These are phyloP conservation scores for Tylopilus sp. DNA, from an alignment of 768 basidiomycete genomes.

Conservation along the genomic window DNA sequence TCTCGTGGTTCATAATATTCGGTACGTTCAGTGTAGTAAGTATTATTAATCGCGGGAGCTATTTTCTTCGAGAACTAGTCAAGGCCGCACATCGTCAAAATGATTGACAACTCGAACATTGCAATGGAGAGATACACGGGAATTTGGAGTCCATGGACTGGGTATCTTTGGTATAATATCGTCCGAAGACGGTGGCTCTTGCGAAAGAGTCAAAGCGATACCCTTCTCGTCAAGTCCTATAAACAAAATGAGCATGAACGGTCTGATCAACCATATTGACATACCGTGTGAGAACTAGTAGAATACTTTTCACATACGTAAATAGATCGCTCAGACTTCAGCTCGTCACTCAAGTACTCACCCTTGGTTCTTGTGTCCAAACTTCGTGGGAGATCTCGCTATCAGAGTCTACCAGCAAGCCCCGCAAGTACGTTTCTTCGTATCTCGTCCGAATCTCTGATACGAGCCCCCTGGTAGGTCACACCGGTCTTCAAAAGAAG, in stretches of 20 bases:
- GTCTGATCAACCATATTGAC: neutral
- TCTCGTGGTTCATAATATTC: too few species aligned
- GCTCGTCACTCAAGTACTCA: constrained; percentile 11
- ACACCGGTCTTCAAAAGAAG: neutral
- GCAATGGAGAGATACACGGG: neutral
- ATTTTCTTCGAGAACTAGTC: too few species aligned
- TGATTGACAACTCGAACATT: neutral
- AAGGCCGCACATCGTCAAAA: too few species aligned
- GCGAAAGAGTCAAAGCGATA: constrained; percentile 11
- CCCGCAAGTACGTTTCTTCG: constrained; percentile 1
- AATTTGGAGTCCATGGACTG: neutral
- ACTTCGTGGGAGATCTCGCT: neutral
- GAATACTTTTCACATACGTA: constrained; percentile 5
- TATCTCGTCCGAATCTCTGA: constrained; percentile 12
- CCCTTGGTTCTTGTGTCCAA: constrained; percentile 21
- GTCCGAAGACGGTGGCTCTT: neutral
- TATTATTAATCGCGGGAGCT: too few species aligned
- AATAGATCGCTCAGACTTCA: neutral
- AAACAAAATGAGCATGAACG: neutral
- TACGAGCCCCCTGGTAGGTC: constrained; percentile 8
- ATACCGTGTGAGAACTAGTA: constrained; percentile 12
- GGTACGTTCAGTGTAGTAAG: too few species aligned
- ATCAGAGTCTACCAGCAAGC: neutral
- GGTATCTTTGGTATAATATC: constrained; percentile 3
- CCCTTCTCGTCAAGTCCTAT: neutral